Evolutionary conservation across 2,329 filamentous ascomycete genomes (phyloP).

Genomic region (Ophiognomonia clavigignenti-juglandacearum): DNA sequence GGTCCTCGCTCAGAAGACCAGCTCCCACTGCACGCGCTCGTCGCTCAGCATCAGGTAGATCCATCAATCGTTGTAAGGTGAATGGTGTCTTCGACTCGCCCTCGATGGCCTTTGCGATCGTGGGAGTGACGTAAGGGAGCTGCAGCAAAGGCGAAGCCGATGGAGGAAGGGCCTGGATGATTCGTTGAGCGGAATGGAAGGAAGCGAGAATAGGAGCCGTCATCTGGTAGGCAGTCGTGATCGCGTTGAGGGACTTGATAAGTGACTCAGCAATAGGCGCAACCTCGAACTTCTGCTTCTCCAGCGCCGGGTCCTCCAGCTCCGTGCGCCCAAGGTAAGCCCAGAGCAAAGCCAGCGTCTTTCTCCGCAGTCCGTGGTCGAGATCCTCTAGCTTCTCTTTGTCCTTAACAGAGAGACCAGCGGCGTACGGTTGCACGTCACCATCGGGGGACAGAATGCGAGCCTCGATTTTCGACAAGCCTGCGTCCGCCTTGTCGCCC

Average conservation of each 20-base stretch:
- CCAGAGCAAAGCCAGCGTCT: slow-evolving; percentile 87
- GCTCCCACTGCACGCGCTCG: slow-evolving; percentile 66
- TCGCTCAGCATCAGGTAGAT: slow-evolving; percentile 69
- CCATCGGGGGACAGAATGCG: slow-evolving; percentile 61
- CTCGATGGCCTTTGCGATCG: slow-evolving; percentile 62
- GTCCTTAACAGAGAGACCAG: slow-evolving; percentile 67
- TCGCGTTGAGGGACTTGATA: slow-evolving; percentile 81
- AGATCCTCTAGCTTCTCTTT: slow-evolving; percentile 71
- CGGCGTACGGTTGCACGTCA: slow-evolving; percentile 44
- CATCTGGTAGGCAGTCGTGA: slow-evolving; percentile 82
- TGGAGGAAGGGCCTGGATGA: slow-evolving; percentile 86
- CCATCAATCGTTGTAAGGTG: slow-evolving; percentile 85
- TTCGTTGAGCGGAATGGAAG: slow-evolving; percentile 75
- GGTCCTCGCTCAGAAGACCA: slow-evolving; percentile 64
- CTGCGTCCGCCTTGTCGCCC: slow-evolving; percentile 73
- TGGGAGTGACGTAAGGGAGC: slow-evolving; percentile 77
- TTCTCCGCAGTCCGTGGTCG: slow-evolving; percentile 75
- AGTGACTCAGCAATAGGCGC: slow-evolving; percentile 81
- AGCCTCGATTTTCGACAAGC: slow-evolving; percentile 78
- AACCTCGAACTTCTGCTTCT: slow-evolving; percentile 83
- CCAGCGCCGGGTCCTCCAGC: slow-evolving; percentile 70
- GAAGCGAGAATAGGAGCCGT: slow-evolving; percentile 77
- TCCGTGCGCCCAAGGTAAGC: slow-evolving; percentile 89
- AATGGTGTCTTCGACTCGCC: slow-evolving; percentile 71
- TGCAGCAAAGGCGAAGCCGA: slow-evolving; percentile 84